A percentile compares a stretch with the other conserved stretches of the same genome.
phyloP scores from a whole-genome alignment of 257 asterid genomes.

The Agastache rugosa region DNA sequence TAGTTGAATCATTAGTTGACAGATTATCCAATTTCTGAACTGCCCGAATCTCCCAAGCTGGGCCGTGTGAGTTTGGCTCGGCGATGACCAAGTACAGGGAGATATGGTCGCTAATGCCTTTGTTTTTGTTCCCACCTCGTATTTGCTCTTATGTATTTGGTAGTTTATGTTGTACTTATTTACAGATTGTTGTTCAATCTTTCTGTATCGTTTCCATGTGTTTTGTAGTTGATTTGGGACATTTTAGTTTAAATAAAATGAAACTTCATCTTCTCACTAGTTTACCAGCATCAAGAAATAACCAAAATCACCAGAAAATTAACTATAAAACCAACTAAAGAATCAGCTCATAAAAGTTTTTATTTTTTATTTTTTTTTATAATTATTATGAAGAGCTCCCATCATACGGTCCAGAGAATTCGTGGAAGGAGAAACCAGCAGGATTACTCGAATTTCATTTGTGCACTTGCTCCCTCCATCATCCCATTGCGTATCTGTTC shows the following conservation, averaged over 20 bases:
- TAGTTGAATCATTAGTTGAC: no score
- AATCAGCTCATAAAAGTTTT: neutral
- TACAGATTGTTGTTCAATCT: no score
- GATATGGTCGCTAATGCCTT: conserved; percentile 53
- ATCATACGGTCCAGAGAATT: neutral
- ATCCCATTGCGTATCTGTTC: conserved; percentile 91
- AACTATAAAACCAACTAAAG: neutral
- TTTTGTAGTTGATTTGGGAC: no score
- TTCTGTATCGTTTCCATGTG: no score
- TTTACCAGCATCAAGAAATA: neutral
- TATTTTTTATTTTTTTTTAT: no score
- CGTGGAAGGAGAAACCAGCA: conserved; percentile 7
- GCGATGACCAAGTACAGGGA: conserved; percentile 59
- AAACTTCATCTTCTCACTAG: no score
- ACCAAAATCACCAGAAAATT: neutral
- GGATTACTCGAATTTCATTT: conserved; percentile 30
- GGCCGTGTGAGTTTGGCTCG: conserved; percentile 40
- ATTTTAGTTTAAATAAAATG: no score
- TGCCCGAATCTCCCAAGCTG: conserved; percentile 64
- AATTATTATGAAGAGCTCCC: conserved; percentile 5
- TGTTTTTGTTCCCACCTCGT: conserved; percentile 75
- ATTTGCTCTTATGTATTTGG: no score
- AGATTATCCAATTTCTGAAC: no score
- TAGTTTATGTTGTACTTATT: no score
- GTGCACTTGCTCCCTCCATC: conserved; percentile 82